Percentiles rank a stretch among this genome's conserved stretches.
Evolutionary conservation across 345 rosid species (phyloP).

Genomic region (Brassica carinata): DNA sequence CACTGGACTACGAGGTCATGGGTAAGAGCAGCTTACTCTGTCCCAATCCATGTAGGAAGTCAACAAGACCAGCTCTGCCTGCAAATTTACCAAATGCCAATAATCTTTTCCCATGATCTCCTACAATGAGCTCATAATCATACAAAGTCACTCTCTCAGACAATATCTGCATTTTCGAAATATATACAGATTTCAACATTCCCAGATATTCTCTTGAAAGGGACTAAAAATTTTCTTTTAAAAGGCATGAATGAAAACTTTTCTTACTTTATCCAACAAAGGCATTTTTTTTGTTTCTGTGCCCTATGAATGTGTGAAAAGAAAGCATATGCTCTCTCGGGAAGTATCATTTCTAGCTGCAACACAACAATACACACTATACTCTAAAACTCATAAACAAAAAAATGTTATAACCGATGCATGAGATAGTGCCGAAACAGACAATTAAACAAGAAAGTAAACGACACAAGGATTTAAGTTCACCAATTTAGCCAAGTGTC

Average conservation of each 20-base stretch:
- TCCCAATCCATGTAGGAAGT: slow-evolving; percentile 80
- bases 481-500: no score
- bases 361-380: background rate
- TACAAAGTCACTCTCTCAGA: slow-evolving; percentile 69
- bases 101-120: slow-evolving; percentile 70
- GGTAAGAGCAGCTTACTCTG: slow-evolving; percentile 51
- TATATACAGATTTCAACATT: background rate
- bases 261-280: slow-evolving; percentile 68
- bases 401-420: background rate
- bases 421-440: background rate
- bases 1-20: no score
- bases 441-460: no score
- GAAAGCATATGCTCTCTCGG: slow-evolving; percentile 85
- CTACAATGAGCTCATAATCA: slow-evolving; percentile 87
- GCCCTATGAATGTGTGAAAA: slow-evolving; percentile 93
- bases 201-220: background rate
- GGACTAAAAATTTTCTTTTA: background rate
- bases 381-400: background rate
- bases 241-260: background rate
- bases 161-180: slow-evolving; percentile 50
- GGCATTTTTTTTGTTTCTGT: slow-evolving; percentile 88
- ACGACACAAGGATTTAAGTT: no score
- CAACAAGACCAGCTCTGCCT: slow-evolving; percentile 91
- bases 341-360: slow-evolving; percentile 79
- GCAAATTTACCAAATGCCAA: slow-evolving; percentile 91